Evolutionary conservation across 257 asterid species (phyloP), one percentile per base, ranked within the genome.

Genomic region (Rehmannia glutinosa): DNA sequence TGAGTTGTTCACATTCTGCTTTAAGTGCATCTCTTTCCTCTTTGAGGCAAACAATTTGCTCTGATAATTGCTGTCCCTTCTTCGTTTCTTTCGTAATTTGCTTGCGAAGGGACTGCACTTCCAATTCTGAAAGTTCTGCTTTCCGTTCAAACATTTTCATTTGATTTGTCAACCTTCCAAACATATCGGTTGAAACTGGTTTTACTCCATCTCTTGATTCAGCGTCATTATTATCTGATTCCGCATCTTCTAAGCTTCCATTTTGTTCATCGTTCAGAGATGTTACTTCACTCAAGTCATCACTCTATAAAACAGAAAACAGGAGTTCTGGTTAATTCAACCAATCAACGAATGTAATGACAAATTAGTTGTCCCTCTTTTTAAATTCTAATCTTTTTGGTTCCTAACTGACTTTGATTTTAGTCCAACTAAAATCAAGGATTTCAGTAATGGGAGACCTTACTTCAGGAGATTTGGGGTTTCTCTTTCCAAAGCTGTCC

Each of bases 21-120:
- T 73, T 74, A 49, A 88, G 73, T 13, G 82, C 57, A 16, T 84
- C 92, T 72, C 83, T 88, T 59, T 88, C 97, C 71, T 82, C 86
- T 75, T 75, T 73, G 3, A 90, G 79, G 67, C 70, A 33, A 62
- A 63, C 66, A 59, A 91, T 78, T 67, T 84, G 89, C 72, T 81
- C 88, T 0, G 87, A 64, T 35, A 86, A 61, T 64, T 91, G 91
- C 70, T 91, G 87, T 23, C 80, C 96, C 71, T 75, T 88, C 42
- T 59, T 82, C 61, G 78, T 84, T 64, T 91, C 99, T 75, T 86
- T 91, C 3, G 68, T 69, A 59, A 86, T 72, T 72, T 87, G 97
- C 82, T 83, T 91, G 33, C 94, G 77, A n/a, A 90, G 94, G 69
- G 95, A 78, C 77, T 83, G 87, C 21, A 82, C 83, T 81, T 93